Base-by-base conservation (phyloP, 169 alveolate genomes). In the Cryptosporidium viatorum region DNA sequence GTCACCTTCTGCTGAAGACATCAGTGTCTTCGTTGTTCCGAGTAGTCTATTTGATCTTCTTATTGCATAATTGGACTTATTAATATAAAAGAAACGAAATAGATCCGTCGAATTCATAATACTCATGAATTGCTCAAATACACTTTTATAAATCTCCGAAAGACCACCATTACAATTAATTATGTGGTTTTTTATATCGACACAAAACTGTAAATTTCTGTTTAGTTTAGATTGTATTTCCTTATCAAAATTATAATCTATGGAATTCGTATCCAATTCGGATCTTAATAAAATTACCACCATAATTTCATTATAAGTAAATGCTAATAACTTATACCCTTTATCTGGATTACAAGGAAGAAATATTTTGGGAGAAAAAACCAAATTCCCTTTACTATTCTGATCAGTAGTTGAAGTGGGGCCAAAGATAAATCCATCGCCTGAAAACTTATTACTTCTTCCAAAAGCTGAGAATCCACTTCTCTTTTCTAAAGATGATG, bases 1-100 rank as follows among this genome's bases (percentile, higher is more conserved):
- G 12, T 80, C 89, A 31, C 89, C 89, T 45, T 80, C 89, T 21
- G 45, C 16, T 21, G 89, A 59, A 43, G 89, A 80, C 89, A 80
- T 80, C 26, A 80, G 52, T 26, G 89, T 80, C 29, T 80, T 80
- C 14, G 89, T 80, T 37, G 73, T n/a, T 18, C 65, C 51, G 21
- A 80, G 41, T 26, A 80, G 33, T 80, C 37, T 80, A 62, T 80
- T 80, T 14, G 89, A 80, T 39, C 89, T 80, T 43, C 89, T 80
- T 23, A 80, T 60, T 41, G 89, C 89, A 39, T 10, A 43, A 62
- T 80, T 80, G 10, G 75, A 45, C 6, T 41, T 80, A 29, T 80
- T 80, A 16, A 80, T 26, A 33, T 80, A 80, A 62, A 80, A 80
- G 37, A 80, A 80, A 33, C 89, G 60, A 37, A 37, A 62, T 29